These are phyloP conservation scores for Mucor sp. DNA, from an alignment of 371 early-diverging fungal species.

Conservation along the genomic window DNA sequence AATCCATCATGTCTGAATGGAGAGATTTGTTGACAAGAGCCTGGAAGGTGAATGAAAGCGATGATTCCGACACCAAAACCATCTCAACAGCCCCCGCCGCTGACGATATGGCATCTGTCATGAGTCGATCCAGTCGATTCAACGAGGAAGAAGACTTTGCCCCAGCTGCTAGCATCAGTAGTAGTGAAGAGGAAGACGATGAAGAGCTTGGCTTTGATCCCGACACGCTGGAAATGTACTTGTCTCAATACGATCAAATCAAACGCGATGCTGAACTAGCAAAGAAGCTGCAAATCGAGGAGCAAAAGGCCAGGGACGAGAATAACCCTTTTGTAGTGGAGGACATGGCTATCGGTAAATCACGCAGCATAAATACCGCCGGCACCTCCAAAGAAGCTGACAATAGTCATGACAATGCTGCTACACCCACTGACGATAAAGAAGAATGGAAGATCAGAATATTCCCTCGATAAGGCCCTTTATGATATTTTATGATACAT, in stretches of 20 bases:
- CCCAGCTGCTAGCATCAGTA: neutral
- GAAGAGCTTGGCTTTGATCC: conserved; percentile 21
- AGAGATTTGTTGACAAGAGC: conserved; percentile 33
- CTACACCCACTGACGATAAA: conserved; percentile 5
- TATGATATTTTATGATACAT: neutral
- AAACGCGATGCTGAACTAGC: conserved; percentile 29
- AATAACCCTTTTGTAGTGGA: conserved; percentile 26
- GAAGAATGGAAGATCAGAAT: conserved; percentile 23
- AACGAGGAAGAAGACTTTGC: conserved; percentile 20
- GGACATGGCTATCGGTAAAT: neutral
- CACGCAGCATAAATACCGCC: neutral
- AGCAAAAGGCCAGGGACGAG: conserved; percentile 21
- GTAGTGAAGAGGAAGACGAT: conserved; percentile 12
- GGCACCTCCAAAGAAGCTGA: neutral
- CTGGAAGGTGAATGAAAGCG: conserved; percentile 25
- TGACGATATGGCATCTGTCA: conserved; percentile 14
- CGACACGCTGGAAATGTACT: conserved; percentile 16
- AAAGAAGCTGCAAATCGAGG: conserved; percentile 18
- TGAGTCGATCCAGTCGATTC: conserved; percentile 22
- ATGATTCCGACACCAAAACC: neutral
- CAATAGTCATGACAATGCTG: neutral
- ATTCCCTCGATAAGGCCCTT: conserved; percentile 7
- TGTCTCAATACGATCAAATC: conserved; percentile 25
- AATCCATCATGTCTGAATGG: conserved; percentile 41
- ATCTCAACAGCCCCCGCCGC: neutral